Evolutionary conservation across 495 filamentous ascomycete genomes (phyloP).

Genomic region (Choiromyces venosus): DNA sequence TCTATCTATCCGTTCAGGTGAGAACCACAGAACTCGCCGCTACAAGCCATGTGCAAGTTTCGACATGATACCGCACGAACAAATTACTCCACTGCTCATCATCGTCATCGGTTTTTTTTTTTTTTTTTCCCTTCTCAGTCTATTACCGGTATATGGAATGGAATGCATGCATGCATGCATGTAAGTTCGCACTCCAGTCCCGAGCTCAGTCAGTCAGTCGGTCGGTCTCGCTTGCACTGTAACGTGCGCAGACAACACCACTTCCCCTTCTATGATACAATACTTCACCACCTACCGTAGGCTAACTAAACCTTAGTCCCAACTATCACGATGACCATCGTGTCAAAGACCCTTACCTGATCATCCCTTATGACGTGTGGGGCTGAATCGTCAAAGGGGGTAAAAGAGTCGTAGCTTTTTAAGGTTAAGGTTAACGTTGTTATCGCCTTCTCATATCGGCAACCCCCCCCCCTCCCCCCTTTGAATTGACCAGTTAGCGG

Average conservation of each 20-base stretch:
- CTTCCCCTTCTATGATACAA: not conserved
- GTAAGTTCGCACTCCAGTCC: not conserved
- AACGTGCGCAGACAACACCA: not conserved
- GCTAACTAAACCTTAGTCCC: not conserved
- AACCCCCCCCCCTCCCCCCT: too few relatives aligned
- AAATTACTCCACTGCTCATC: not conserved
- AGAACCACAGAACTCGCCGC: too few relatives aligned
- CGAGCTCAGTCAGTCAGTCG: too few relatives aligned
- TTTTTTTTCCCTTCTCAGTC: not conserved
- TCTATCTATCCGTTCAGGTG: too few relatives aligned
- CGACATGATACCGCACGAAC: too few relatives aligned
- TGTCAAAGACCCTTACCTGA: not conserved
- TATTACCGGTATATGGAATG: not conserved
- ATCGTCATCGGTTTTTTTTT: not conserved
- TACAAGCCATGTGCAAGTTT: too few relatives aligned
- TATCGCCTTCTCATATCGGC: not conserved
- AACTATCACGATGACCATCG: not conserved
- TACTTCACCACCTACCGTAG: not conserved
- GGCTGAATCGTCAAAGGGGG: not conserved
- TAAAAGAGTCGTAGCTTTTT: not conserved
- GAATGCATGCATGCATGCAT: not conserved
- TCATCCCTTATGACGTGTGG: not conserved
- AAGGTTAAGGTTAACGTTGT: not conserved
- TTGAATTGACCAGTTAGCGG: not conserved
- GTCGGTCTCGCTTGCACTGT: too few relatives aligned